Percentiles rank a stretch among this genome's conserved stretches.
Evolutionary conservation across 495 filamentous ascomycete species (phyloP).

Genomic region (Talaromyces proteolyticus): DNA sequence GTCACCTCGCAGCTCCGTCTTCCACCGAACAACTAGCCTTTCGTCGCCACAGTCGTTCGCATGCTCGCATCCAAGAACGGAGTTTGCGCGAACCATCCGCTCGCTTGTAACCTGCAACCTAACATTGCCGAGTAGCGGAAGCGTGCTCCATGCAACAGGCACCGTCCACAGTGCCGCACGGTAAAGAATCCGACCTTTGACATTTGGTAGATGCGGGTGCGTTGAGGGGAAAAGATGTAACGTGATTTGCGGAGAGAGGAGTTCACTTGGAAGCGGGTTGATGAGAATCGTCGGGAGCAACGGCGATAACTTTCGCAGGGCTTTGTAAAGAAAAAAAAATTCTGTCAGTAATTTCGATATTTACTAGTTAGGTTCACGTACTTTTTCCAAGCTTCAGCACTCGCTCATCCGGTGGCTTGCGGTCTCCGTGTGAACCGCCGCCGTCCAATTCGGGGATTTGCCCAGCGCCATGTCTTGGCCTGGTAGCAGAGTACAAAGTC

Average conservation of each 20-base stretch:
- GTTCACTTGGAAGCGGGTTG: slow-evolving; percentile 71
- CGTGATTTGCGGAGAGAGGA: slow-evolving; percentile 85
- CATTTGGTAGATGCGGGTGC: slow-evolving; percentile 88
- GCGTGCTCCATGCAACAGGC: slow-evolving; percentile 88
- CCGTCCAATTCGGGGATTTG: background rate
- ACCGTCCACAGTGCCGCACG: slow-evolving; percentile 91
- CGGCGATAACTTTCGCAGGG: slow-evolving; percentile 78
- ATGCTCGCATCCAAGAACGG: slow-evolving; percentile 25
- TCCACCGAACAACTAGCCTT: slow-evolving; percentile 83
- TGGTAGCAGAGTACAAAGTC: background rate
- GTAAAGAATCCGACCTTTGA: slow-evolving; percentile 84
- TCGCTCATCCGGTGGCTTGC: slow-evolving; percentile 62
- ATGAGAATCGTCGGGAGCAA: slow-evolving; percentile 82
- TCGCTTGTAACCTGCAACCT: slow-evolving; percentile 81
- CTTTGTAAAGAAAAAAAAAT: slow-evolving; percentile 31
- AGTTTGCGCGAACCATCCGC: slow-evolving; percentile 63
- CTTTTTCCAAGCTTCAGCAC: slow-evolving; percentile 88
- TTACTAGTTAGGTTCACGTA: slow-evolving; percentile 26
- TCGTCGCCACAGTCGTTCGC: slow-evolving; percentile 52
- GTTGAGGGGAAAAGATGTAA: slow-evolving; percentile 95
- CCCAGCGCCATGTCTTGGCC: background rate
- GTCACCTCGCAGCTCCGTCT: slow-evolving; percentile 37
- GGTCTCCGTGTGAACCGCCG: slow-evolving; percentile 14
- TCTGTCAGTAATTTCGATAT: background rate
- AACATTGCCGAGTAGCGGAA: slow-evolving; percentile 86